Base-by-base conservation (phyloP, 2,329 filamentous ascomycete species). In the Ceratocystiopsis sp. region DNA sequence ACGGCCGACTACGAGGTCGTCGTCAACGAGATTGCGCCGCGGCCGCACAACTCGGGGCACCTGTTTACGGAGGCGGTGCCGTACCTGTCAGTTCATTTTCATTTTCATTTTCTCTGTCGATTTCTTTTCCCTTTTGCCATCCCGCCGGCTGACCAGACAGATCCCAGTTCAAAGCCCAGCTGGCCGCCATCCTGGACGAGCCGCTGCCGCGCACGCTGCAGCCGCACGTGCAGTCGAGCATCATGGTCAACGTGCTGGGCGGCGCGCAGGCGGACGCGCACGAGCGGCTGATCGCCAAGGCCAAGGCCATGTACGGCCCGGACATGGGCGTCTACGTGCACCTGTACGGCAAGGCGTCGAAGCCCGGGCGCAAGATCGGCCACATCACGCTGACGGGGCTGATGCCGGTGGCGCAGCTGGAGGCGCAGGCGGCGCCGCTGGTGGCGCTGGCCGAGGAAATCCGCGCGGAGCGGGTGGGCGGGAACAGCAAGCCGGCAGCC, bases 1-100 rank as follows among this genome's bases (percentile, higher is more conserved):
- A 71, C 87, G 12, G 64, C 77, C 40, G 76, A 91, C 53, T 75
- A 76, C 29, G 18, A 66, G 2, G 68, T 94, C 2, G 63, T 93
- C 45, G 71, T 95, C 52, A 94, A 93, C 59, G 86, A 94, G 61
- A 80, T 93, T 49, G 84, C 84, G 0, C 84, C 84, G 13, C 71
- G 84, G 15, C 66, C 67, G 45, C 87, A 95, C 63, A 95, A 95
- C 64, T 93, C 84, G 0, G 91, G 91, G 0, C 91, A 96, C 61
- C 89, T 87, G 62, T 93, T 84, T 3, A 96, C 96, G 50, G 89
- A 98, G 64, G 84, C 84, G 4, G 84, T 91, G 40, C 78, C 79
- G 0, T 75, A 89, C 47, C 69, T 79, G 64, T 45, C 12, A n/a
- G 43, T 10, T 21, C 7, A 4, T 4, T 21, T 21, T 45, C 12